Evolutionary conservation across 257 asterid genomes (phyloP), one percentile per base, ranked within the genome.

Genomic region (Salvia rosmarinus): DNA sequence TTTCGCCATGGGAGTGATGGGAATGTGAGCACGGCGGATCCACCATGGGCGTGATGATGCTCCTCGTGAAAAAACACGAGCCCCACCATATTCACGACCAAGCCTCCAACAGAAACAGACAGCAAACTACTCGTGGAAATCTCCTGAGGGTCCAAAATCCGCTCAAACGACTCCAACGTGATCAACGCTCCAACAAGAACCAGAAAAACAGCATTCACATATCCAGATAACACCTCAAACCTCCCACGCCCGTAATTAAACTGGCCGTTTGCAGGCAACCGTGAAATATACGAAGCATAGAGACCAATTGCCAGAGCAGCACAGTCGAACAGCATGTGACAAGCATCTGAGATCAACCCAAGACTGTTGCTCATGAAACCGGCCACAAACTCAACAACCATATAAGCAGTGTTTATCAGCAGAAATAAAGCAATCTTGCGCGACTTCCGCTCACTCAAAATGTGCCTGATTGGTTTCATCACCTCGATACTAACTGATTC

Each of bases 291-390:
- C 0, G 99, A 91, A 9, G 99, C 99, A 68, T 91, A 95, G 52
- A 95, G 78, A 64, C 99, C 99, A 77, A 95, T 91, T 0, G 94
- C 99, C 8, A 95, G 76, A 72, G 99, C 99, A 75, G 98, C 99
- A 82, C 99, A 95, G 72, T 95, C 99, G 72, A 91, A 95, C 87
- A 95, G 73, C 99, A 95, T 95, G 70, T 95, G 99, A 59, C 99
- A 91, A 10, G 98, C 99, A 83, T 95, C 99, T 0, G 99, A 91
- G 81, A 95, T 91, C 87, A 95, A 83, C 61, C 99, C 99, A 71
- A 95, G 98, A 78, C 99, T 95, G 82, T 95, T 95, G 56, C 98
- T 89, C 98, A 91, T 87, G 78, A 95, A 94, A 57, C 98, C 99
- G 37, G 92, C 96, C 50, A 78, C 87, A 73, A 94, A 91, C 71